These are phyloP conservation scores for Chernovozyma aurita DNA, from an alignment of 1,139 yeast species.

Conservation along the genomic window DNA sequence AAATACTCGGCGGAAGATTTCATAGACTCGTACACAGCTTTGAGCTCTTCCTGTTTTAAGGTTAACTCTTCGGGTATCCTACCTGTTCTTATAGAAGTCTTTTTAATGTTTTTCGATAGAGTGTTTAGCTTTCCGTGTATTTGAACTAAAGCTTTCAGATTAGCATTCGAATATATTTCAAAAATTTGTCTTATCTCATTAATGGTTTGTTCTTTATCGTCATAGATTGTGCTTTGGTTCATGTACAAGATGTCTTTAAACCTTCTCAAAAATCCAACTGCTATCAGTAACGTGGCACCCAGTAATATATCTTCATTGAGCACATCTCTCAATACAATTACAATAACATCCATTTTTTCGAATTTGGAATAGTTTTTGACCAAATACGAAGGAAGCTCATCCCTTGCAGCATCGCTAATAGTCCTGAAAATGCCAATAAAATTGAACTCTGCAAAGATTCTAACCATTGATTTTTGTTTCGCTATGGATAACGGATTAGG, in stretches of 20 bases:
- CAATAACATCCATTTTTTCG: constrained; percentile 34
- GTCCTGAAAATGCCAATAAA: constrained; percentile 54
- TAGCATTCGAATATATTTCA: constrained; percentile 43
- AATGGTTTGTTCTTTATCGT: background rate
- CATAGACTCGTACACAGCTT: constrained; percentile 42
- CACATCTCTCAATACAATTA: constrained; percentile 51
- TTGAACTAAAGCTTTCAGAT: constrained; percentile 32
- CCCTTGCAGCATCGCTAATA: constrained; percentile 28
- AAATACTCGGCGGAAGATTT: constrained; percentile 40
- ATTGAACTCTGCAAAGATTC: constrained; percentile 59
- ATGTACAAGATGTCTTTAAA: constrained; percentile 25
- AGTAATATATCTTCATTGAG: constrained; percentile 44
- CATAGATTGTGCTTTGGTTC: background rate
- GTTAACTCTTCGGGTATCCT: constrained; percentile 51
- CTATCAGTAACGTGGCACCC: constrained; percentile 46
- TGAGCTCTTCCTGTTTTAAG: constrained; percentile 34
- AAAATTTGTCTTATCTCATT: constrained; percentile 21
- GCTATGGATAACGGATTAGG: constrained; percentile 38
- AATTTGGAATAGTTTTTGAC: constrained; percentile 16
- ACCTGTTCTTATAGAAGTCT: constrained; percentile 65
- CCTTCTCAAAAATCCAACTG: constrained; percentile 48
- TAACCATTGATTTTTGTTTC: constrained; percentile 47
- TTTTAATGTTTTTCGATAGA: constrained; percentile 39
- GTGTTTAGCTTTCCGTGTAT: constrained; percentile 31
- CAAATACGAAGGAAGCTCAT: constrained; percentile 20